Percentiles rank a stretch among this genome's conserved stretches.
These are phyloP conservation scores for Emergomyces orientalis DNA, from an alignment of 2,329 filamentous ascomycete species.

Conservation along the genomic window DNA sequence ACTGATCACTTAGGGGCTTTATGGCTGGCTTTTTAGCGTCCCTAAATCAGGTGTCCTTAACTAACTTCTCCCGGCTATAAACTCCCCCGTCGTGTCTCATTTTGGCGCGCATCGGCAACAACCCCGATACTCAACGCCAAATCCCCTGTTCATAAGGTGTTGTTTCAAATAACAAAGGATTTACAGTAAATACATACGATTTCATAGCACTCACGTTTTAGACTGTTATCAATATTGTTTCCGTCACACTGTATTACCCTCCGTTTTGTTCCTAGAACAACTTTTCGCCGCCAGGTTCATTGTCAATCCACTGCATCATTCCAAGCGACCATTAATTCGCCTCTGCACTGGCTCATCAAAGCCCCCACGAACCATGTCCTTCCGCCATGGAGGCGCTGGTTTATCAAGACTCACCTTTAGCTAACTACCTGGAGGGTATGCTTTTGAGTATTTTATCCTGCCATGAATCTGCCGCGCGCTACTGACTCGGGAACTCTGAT, in stretches of 20 bases:
- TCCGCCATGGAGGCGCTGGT: constrained; percentile 73
- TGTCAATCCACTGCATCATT: background rate
- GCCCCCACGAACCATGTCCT: constrained; percentile 10
- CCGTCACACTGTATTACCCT: background rate
- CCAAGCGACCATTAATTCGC: background rate
- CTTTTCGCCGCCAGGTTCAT: background rate
- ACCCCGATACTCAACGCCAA: background rate
- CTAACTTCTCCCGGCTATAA: background rate
- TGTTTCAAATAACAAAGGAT: background rate
- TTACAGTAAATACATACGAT: background rate
- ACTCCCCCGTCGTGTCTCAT: background rate
- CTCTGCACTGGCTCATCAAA: background rate
- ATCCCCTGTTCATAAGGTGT: background rate
- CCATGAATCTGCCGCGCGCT: constrained; percentile 9
- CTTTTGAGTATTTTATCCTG: constrained; percentile 13
- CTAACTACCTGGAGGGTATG: constrained; percentile 79
- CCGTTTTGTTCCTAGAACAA: background rate
- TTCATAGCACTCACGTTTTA: background rate
- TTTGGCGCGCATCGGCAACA: background rate
- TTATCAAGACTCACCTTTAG: constrained; percentile 77
- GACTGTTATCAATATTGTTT: background rate
- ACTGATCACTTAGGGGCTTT: no score
- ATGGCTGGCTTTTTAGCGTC: background rate
- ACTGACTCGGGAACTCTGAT: constrained; percentile 14
- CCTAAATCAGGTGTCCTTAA: background rate